These are phyloP conservation scores for Leptographium flavum DNA, from an alignment of 2,329 filamentous ascomycete species.

Conservation along the genomic window DNA sequence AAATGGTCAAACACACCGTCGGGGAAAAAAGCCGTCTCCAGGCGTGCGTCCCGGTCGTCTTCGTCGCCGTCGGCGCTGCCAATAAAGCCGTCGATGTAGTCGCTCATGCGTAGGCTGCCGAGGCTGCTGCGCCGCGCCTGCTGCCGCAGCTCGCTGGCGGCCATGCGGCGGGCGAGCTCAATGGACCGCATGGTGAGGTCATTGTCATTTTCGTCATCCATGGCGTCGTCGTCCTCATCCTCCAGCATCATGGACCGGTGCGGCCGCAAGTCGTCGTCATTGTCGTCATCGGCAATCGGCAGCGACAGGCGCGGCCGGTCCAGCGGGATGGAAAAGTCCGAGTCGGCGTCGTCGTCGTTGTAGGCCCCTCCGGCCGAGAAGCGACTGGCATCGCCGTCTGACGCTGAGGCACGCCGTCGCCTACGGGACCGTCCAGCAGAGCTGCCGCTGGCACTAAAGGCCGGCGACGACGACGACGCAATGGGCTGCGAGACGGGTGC, in stretches of 20 bases:
- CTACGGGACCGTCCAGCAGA: no score
- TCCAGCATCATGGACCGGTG: conserved; percentile 43
- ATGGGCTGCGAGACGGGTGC: conserved; percentile 33
- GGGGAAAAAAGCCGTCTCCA: conserved; percentile 39
- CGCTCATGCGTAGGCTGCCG: conserved; percentile 38
- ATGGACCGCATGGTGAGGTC: conserved; percentile 43
- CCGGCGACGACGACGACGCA: conserved; percentile 22
- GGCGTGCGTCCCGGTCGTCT: conserved; percentile 24
- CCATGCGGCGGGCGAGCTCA: conserved; percentile 40
- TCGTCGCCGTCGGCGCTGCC: conserved; percentile 15
- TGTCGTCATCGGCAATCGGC: conserved; percentile 31
- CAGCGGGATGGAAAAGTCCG: conserved; percentile 20
- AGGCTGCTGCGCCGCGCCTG: conserved; percentile 33
- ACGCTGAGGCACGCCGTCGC: no score
- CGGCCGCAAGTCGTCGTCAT: not conserved
- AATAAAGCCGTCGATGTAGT: conserved; percentile 26
- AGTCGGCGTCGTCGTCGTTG: conserved; percentile 35
- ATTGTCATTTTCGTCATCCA: conserved; percentile 21
- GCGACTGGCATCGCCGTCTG: conserved; percentile 21
- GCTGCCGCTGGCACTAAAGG: conserved; percentile 2
- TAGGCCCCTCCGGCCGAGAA: not conserved
- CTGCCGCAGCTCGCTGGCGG: conserved; percentile 23
- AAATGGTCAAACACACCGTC: conserved; percentile 28
- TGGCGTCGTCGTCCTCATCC: conserved; percentile 33
- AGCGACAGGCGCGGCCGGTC: conserved; percentile 41